A percentile compares a stretch with the other conserved stretches of the same genome.
phyloP scores from a whole-genome alignment of 2,329 filamentous ascomycete genomes.

The Nothopassalora personata region DNA sequence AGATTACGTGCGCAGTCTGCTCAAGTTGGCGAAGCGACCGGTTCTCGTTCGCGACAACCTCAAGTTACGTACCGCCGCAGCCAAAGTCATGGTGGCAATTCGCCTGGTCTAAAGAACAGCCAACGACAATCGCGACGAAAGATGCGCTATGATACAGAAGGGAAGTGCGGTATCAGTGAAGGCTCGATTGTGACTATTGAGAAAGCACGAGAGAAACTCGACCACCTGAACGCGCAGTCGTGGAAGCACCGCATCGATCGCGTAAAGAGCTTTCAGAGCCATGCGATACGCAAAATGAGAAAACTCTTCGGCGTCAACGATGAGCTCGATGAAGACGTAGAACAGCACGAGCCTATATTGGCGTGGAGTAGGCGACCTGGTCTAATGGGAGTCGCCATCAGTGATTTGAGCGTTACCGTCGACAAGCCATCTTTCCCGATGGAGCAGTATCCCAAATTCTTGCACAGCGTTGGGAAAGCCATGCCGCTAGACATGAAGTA shows the following conservation, averaged over 20 bases:
- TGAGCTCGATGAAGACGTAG: slow-evolving; percentile 71
- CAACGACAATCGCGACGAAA: slow-evolving; percentile 31
- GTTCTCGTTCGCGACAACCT: slow-evolving; percentile 27
- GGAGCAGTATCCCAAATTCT: slow-evolving; percentile 72
- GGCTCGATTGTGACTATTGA: slow-evolving; percentile 66
- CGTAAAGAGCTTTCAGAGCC: slow-evolving; percentile 62
- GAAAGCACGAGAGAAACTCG: slow-evolving; percentile 69
- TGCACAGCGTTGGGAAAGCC: slow-evolving; percentile 89
- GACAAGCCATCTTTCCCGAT: slow-evolving; percentile 92
- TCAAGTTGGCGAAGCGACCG: slow-evolving; percentile 39
- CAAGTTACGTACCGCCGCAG: slow-evolving; percentile 34
- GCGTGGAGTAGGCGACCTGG: slow-evolving; percentile 79
- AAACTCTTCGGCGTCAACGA: slow-evolving; percentile 77
- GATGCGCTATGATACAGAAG: slow-evolving; percentile 73
- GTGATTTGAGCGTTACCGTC: slow-evolving; percentile 75
- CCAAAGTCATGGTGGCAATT: slow-evolving; percentile 32
- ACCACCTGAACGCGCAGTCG: slow-evolving; percentile 76
- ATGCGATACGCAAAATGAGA: slow-evolving; percentile 72
- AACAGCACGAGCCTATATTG: slow-evolving; percentile 79
- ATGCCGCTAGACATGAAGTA: slow-evolving; percentile 92
- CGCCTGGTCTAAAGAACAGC: slow-evolving; percentile 20
- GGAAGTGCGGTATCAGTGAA: slow-evolving; percentile 65
- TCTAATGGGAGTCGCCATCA: slow-evolving; percentile 73
- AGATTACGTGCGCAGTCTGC: slow-evolving; percentile 51
- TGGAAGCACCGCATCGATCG: slow-evolving; percentile 90